phyloP scores from a whole-genome alignment of 352 stramenopile species.

The Pythium vanterpoolii region DNA sequence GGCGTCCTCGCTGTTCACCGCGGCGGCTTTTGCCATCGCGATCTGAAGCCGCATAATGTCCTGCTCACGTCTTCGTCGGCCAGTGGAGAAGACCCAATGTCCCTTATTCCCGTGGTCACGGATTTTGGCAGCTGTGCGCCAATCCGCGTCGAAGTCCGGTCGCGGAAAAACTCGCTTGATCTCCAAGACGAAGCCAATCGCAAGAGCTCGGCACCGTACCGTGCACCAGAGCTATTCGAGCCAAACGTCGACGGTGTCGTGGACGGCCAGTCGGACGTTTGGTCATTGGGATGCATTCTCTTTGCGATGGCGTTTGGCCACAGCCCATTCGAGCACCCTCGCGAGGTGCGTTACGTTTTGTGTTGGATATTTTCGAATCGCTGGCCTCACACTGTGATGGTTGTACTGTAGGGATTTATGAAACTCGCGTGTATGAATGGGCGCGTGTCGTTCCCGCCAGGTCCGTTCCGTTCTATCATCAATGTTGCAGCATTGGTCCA shows the following conservation, averaged over 20 bases:
- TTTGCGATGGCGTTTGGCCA: constrained; percentile 85
- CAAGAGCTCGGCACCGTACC: constrained; percentile 82
- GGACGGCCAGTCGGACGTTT: constrained; percentile 83
- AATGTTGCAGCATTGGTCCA: not conserved
- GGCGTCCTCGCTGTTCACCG: constrained; percentile 73
- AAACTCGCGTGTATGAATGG: constrained; percentile 80
- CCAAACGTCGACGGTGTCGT: constrained; percentile 54
- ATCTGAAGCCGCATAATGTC: constrained; percentile 86
- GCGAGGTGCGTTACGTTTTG: constrained; percentile 39
- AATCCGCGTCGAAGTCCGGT: constrained; percentile 64
- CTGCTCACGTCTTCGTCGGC: constrained; percentile 68
- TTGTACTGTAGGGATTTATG: constrained; percentile 60
- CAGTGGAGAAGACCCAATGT: constrained; percentile 58
- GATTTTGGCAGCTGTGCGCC: constrained; percentile 83
- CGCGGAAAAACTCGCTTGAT: constrained; percentile 67
- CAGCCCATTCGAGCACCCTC: constrained; percentile 76
- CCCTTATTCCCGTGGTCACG: constrained; percentile 78
- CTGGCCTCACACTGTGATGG: not conserved
- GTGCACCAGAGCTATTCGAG: constrained; percentile 84
- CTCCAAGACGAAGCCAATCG: constrained; percentile 76
- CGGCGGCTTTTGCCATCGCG: constrained; percentile 78
- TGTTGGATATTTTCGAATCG: not conserved
- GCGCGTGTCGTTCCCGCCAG: constrained; percentile 67
- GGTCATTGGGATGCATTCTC: constrained; percentile 82
- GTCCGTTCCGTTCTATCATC: constrained; percentile 14